These are phyloP conservation scores for Coleophoma crateriformis DNA, from an alignment of 2,329 filamentous ascomycete genomes.

Conservation along the genomic window DNA sequence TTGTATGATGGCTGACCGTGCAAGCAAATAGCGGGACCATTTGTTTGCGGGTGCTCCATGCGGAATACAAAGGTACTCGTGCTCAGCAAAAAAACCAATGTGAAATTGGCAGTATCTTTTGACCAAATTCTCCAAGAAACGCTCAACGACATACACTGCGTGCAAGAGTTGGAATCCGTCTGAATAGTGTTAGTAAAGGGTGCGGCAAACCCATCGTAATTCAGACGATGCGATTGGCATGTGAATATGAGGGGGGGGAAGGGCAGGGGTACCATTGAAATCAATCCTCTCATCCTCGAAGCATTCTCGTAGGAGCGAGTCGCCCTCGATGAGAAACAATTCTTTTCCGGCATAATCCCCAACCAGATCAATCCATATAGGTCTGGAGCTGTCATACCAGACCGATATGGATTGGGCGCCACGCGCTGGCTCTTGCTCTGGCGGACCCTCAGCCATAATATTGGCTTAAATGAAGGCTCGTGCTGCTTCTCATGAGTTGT, in stretches of 20 bases:
- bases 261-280: constrained; percentile 40
- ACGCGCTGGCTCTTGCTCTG: constrained; percentile 2
- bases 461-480: neutral
- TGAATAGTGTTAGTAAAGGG: constrained; percentile 19
- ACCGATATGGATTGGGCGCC: constrained; percentile 13
- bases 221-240: no score
- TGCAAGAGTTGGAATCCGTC: constrained; percentile 67
- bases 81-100: constrained; percentile 57
- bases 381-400: constrained; percentile 36
- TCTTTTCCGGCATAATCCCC: constrained; percentile 73
- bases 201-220: neutral
- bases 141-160: constrained; percentile 63
- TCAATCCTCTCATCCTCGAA: constrained; percentile 59
- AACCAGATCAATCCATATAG: constrained; percentile 56
- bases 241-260: neutral
- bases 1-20: constrained; percentile 56
- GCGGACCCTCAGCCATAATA: constrained; percentile 4
- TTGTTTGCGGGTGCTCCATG: constrained; percentile 25
- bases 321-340: constrained; percentile 67
- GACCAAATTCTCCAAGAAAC: constrained; percentile 53
- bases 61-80: constrained; percentile 51
- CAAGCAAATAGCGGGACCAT: constrained; percentile 45
- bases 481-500: neutral
- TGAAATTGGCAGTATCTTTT: constrained; percentile 66
- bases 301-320: constrained; percentile 62